Conservation (phyloP, 306 rosid genomes). For the Echinosophora koreensis region DNA sequence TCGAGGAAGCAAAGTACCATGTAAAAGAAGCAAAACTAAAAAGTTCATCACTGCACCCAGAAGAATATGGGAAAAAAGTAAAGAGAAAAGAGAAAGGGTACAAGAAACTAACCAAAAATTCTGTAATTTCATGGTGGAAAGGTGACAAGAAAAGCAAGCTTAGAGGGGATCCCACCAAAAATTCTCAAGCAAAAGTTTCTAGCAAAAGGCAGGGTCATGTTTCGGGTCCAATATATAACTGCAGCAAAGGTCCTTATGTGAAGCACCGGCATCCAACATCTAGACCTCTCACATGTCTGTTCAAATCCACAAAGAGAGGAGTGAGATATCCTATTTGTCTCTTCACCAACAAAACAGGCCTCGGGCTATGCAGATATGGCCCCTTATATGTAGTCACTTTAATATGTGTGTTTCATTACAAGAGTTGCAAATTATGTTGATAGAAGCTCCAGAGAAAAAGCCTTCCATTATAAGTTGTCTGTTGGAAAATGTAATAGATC, state of each 20-base stretch:
- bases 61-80: conserved; percentile 53
- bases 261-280: conserved; percentile 56
- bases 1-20: too few species aligned
- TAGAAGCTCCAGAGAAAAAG: too few species aligned
- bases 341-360: conserved; percentile 57
- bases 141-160: conserved; percentile 57
- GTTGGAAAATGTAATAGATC: conserved; percentile 10
- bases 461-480: too few species aligned
- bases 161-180: conserved; percentile 37
- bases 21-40: too few species aligned
- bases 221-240: conserved; percentile 72
- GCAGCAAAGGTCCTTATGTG: conserved; percentile 28
- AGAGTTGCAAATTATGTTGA: too few species aligned
- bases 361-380: too few species aligned
- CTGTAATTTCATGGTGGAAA: conserved; percentile 80
- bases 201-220: conserved; percentile 50
- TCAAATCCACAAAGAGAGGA: conserved; percentile 55
- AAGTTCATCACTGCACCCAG: conserved; percentile 53
- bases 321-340: conserved; percentile 62
- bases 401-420: conserved; percentile 16
- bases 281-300: conserved; percentile 67
- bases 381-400: conserved; percentile 74
- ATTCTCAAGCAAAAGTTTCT: conserved; percentile 37
- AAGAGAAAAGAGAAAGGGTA: conserved; percentile 51
- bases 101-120: conserved; percentile 76